These are phyloP conservation scores for Mollisiaceae sp. DNA, from an alignment of 2,329 filamentous ascomycete species.

Conservation along the genomic window DNA sequence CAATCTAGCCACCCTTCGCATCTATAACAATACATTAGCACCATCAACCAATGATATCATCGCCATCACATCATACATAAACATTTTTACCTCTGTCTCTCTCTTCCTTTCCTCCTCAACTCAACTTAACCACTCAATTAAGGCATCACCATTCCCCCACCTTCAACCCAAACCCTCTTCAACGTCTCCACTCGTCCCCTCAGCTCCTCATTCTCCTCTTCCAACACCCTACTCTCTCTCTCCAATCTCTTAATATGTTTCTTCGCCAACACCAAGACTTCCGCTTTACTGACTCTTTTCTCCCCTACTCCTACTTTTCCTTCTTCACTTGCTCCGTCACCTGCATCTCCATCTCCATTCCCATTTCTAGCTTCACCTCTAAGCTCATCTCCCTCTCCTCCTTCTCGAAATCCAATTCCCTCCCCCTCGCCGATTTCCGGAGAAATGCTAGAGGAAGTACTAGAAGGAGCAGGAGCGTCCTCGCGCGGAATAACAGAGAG, in stretches of 20 bases:
- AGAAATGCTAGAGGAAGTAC: neutral
- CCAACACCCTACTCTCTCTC: conserved; percentile 10
- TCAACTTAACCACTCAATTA: too few relatives aligned
- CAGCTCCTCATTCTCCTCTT: conserved; percentile 14
- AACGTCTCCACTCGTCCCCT: conserved; percentile 9
- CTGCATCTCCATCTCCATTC: too few relatives aligned
- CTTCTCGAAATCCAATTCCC: too few relatives aligned
- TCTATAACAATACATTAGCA: too few relatives aligned
- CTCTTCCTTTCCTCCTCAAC: too few relatives aligned
- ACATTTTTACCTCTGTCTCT: too few relatives aligned
- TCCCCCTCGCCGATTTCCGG: neutral
- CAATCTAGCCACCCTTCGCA: too few relatives aligned
- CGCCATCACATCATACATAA: too few relatives aligned
- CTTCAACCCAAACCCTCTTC: conserved; percentile 10
- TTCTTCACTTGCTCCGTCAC: too few relatives aligned
- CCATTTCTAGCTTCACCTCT: too few relatives aligned
- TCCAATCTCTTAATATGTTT: conserved; percentile 21
- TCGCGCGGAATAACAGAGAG: conserved; percentile 6
- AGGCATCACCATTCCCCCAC: conserved; percentile 16
- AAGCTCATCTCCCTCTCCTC: neutral
- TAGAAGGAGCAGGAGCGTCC: neutral
- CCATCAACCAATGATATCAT: too few relatives aligned
- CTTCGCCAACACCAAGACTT: conserved; percentile 21
- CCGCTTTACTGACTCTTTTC: conserved; percentile 22
- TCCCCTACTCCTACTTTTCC: neutral